A percentile compares a stretch with the other conserved stretches of the same genome.
Evolutionary conservation across 345 rosid genomes (phyloP).

Genomic region (Dipteronia dyeriana): DNA sequence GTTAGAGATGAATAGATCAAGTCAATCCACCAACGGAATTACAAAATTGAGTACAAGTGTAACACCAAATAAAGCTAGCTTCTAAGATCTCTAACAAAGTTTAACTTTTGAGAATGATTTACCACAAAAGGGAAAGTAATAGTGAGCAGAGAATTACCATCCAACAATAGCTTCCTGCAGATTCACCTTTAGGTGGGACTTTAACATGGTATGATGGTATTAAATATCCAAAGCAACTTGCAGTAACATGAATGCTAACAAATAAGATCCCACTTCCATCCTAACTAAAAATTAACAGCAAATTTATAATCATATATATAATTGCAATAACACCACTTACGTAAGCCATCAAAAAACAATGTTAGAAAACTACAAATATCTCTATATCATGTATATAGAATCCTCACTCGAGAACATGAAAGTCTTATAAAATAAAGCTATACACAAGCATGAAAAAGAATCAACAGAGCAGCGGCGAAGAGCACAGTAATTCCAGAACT

Average conservation of each 20-base stretch:
- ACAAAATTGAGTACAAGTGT: background rate
- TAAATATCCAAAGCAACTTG: conserved; percentile 97
- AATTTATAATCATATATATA: background rate
- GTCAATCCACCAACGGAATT: background rate
- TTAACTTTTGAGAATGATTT: background rate
- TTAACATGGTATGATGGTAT: conserved; percentile 90
- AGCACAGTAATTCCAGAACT: no score
- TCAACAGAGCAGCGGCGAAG: no score
- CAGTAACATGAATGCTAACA: conserved; percentile 16
- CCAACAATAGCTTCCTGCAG: conserved; percentile 95
- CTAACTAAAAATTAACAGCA: background rate
- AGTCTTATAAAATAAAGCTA: background rate
- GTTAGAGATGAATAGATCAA: background rate
- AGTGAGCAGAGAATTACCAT: conserved; percentile 56
- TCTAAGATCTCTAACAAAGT: no score
- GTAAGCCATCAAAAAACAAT: background rate
- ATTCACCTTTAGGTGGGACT: conserved; percentile 84
- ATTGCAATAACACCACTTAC: background rate
- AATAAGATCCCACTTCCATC: background rate
- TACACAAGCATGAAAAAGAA: no score
- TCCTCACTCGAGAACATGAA: background rate
- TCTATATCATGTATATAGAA: no score
- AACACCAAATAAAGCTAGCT: background rate
- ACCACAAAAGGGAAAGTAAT: background rate
- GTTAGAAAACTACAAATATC: background rate